phyloP scores from a whole-genome alignment of 805 yeast species.

The Dipodascus geniculatus region DNA sequence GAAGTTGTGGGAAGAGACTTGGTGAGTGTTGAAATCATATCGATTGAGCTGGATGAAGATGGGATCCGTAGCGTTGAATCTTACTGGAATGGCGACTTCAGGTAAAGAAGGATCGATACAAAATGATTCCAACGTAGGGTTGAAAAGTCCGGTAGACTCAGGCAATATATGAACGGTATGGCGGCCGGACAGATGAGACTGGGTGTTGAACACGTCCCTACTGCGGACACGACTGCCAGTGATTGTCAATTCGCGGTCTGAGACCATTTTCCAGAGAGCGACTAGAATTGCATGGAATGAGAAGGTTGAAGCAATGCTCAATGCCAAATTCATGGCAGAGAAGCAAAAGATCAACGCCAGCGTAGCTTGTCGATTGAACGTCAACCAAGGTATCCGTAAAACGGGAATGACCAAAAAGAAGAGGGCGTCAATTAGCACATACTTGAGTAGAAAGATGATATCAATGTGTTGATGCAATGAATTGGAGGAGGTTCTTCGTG shows the following conservation, averaged over 20 bases:
- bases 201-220: conserved; percentile 25
- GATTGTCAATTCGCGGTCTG: conserved; percentile 24
- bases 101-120: conserved; percentile 33
- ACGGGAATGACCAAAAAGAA: conserved; percentile 62
- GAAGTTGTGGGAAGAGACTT: conserved; percentile 37
- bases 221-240: conserved; percentile 23
- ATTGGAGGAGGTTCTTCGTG: conserved; percentile 15
- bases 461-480: conserved; percentile 21
- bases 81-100: conserved; percentile 49
- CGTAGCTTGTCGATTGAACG: conserved; percentile 49
- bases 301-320: conserved; percentile 29
- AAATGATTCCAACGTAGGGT: conserved; percentile 55
- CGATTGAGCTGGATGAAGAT: conserved; percentile 47
- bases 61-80: conserved; percentile 71
- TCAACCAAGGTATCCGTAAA: conserved; percentile 63
- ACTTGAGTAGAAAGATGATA: conserved; percentile 54
- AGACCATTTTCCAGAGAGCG: conserved; percentile 15
- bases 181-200: conserved; percentile 65
- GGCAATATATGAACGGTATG: conserved; percentile 82
- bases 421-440: conserved; percentile 58
- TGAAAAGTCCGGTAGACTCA: conserved; percentile 75
- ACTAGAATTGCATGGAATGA: conserved; percentile 14
- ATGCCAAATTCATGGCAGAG: conserved; percentile 39
- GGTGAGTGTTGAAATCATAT: conserved; percentile 42
- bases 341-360: conserved; percentile 36